phyloP scores from a whole-genome alignment of 169 alveolate genomes.

The Eimeria tenella region DNA sequence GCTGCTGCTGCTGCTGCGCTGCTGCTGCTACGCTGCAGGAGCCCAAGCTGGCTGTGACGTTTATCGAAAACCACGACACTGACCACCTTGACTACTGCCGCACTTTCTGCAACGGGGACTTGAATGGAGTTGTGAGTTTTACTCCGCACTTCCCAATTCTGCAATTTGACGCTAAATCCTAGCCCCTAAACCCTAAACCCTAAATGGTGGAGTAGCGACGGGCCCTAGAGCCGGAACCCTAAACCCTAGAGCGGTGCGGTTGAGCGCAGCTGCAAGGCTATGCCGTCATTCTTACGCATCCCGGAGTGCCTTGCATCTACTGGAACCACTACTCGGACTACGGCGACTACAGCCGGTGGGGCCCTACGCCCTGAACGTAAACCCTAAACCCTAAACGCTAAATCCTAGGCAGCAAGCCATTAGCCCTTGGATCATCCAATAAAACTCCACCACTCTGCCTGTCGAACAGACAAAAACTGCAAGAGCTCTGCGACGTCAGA shows the following conservation, averaged over 20 bases:
- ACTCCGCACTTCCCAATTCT: not conserved
- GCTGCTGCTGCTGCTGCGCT: no score
- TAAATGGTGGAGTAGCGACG: no score
- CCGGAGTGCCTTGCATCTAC: conserved; percentile 68
- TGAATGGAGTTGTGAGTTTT: conserved; percentile 39
- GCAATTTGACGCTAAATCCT: not conserved
- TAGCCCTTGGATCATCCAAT: not conserved
- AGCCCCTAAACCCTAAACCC: not conserved
- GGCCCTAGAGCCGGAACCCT: not conserved
- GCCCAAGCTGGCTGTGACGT: conserved; percentile 51
- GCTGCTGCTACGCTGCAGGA: conserved; percentile 15
- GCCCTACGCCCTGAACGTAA: not conserved
- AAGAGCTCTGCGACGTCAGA: conserved; percentile 60
- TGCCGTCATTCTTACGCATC: conserved; percentile 56
- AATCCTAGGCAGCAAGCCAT: not conserved
- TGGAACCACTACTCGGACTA: conserved; percentile 72
- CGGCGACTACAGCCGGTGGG: conserved; percentile 47
- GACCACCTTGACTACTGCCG: conserved; percentile 69
- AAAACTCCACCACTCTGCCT: no score
- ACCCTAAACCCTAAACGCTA: not conserved
- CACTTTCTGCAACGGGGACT: conserved; percentile 54
- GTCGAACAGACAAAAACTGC: conserved; percentile 46
- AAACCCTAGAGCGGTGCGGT: not conserved
- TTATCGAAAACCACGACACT: conserved; percentile 70
- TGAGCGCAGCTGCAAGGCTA: conserved; percentile 61